These are phyloP conservation scores for Naganishia randhawae DNA, from an alignment of 768 basidiomycete genomes.

Conservation along the genomic window DNA sequence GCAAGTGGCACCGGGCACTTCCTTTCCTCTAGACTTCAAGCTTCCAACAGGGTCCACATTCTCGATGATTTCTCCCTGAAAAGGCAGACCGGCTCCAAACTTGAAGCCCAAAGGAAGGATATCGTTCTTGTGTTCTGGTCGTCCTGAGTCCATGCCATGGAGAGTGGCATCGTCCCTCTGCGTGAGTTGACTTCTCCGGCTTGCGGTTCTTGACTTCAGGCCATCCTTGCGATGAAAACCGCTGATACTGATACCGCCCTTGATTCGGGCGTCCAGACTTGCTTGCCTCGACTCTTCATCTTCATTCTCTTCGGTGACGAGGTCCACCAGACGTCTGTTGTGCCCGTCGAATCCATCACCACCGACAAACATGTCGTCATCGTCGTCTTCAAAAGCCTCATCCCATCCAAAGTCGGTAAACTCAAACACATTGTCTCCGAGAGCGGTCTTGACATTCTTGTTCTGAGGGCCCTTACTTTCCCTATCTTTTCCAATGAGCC, in stretches of 20 bases:
- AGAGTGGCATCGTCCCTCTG: background rate
- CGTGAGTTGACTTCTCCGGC: constrained; percentile 7
- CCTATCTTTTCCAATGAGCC: constrained; percentile 11
- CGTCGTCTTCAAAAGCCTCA: constrained; percentile 31
- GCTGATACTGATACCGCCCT: constrained; percentile 28
- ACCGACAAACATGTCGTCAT: constrained; percentile 26
- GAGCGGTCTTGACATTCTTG: constrained; percentile 1
- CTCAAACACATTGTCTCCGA: constrained; percentile 19
- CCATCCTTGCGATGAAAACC: constrained; percentile 18
- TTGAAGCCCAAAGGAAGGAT: constrained; percentile 41
- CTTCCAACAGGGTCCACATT: constrained; percentile 40
- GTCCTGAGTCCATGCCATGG: background rate
- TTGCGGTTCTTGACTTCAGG: background rate
- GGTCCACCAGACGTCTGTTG: constrained; percentile 12
- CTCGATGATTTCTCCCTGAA: constrained; percentile 44
- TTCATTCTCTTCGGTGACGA: constrained; percentile 7
- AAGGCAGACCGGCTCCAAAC: constrained; percentile 48
- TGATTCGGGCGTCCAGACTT: constrained; percentile 9
- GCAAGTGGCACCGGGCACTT: constrained; percentile 9
- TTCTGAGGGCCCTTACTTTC: background rate
- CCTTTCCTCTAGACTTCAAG: constrained; percentile 18
- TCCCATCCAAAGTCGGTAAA: constrained; percentile 34
- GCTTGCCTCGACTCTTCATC: constrained; percentile 1
- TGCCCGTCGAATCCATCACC: background rate
- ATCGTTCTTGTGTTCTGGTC: constrained; percentile 33